A percentile compares a stretch with the other conserved stretches of the same genome.
These are phyloP conservation scores for Aspergillus biplanus DNA, from an alignment of 495 filamentous ascomycete genomes.

Conservation along the genomic window DNA sequence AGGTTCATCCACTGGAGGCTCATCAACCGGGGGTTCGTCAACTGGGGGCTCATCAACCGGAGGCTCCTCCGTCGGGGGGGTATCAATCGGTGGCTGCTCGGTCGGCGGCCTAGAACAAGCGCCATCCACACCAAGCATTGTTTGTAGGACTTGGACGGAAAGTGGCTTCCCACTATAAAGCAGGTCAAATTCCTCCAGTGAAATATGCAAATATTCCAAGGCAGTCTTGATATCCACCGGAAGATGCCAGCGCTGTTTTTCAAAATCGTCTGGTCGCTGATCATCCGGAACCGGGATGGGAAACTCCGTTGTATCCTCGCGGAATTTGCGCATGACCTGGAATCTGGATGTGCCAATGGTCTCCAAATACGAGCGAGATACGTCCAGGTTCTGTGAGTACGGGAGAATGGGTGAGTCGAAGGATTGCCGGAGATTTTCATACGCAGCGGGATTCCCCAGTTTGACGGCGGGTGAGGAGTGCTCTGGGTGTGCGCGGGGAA, in stretches of 20 bases:
- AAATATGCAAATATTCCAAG: not conserved
- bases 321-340: not conserved
- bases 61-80: too few relatives aligned
- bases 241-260: not conserved
- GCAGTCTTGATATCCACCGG: not conserved
- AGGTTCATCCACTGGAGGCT: not conserved
- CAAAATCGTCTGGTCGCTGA: not conserved
- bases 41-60: not conserved
- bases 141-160: not conserved
- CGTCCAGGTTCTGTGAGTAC: not conserved
- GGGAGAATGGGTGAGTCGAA: not conserved
- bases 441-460: not conserved
- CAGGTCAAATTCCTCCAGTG: not conserved
- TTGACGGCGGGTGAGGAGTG: not conserved
- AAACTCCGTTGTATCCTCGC: not conserved
- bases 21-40: not conserved
- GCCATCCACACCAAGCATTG: not conserved
- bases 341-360: not conserved
- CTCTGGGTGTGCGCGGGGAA: not conserved
- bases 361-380: not conserved
- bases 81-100: not conserved
- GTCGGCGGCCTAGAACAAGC: not conserved
- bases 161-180: not conserved
- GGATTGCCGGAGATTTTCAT: not conserved
- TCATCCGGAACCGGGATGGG: not conserved